A percentile compares a stretch with the other conserved stretches of the same genome.
Evolutionary conservation across 2,329 filamentous ascomycete species (phyloP).

Genomic region (Colletotrichum euphorbiae): DNA sequence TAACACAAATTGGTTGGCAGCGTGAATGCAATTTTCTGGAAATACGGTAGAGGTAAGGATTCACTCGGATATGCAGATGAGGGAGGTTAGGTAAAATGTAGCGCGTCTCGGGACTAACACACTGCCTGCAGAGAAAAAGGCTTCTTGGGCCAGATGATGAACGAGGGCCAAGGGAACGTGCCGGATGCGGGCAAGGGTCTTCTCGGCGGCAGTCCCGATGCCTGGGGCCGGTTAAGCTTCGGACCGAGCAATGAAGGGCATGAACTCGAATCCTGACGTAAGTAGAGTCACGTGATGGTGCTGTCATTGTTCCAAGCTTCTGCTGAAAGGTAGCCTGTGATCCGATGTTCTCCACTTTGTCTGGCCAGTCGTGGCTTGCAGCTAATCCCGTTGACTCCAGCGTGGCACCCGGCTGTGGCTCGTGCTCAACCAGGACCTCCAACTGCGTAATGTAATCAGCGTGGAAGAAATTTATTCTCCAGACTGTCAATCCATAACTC

Average conservation of each 20-base stretch:
- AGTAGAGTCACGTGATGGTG: conserved; percentile 6
- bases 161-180: conserved; percentile 27
- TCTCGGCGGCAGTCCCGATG: conserved; percentile 15
- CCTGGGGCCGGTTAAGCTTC: conserved; percentile 31
- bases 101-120: conserved; percentile 6
- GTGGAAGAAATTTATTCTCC: conserved; percentile 43
- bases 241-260: conserved; percentile 7
- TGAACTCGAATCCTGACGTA: neutral
- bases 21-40: neutral
- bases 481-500: conserved; percentile 28
- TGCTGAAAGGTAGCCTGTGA: no score
- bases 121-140: conserved; percentile 16
- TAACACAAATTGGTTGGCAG: neutral
- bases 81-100: conserved; percentile 11
- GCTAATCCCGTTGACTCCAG: conserved; percentile 22
- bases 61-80: neutral
- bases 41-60: neutral
- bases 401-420: conserved; percentile 31
- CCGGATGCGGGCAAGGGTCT: conserved; percentile 36
- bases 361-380: conserved; percentile 25
- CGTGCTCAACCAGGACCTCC: conserved; percentile 37
- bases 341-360: conserved; percentile 5
- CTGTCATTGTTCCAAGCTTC: conserved; percentile 3
- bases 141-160: conserved; percentile 21
- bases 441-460: conserved; percentile 39